Conservation (phyloP, 768 basidiomycete species). For the Ephemerocybe angulata region DNA sequence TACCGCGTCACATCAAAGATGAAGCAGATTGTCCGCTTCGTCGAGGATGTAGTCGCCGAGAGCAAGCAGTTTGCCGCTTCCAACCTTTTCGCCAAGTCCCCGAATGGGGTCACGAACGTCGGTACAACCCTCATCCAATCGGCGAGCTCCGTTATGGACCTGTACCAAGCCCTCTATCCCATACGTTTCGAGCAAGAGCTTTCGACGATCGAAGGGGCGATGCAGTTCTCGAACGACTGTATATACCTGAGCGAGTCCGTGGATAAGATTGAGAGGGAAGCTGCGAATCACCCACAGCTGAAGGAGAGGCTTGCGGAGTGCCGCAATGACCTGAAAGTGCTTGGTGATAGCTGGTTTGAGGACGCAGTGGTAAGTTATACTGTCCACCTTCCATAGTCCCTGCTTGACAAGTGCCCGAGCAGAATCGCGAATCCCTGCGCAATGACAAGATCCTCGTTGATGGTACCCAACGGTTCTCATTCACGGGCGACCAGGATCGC, state of each 20-base stretch:
- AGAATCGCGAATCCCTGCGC: conserved; percentile 49
- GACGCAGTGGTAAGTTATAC: conserved; percentile 55
- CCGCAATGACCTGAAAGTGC: conserved; percentile 43
- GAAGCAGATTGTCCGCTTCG: conserved; percentile 49
- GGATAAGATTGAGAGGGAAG: conserved; percentile 33
- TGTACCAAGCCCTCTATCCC: conserved; percentile 79
- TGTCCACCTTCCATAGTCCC: not conserved
- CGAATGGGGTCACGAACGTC: conserved; percentile 31
- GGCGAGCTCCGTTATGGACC: conserved; percentile 64
- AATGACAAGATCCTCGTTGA: conserved; percentile 45
- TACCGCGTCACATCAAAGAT: conserved; percentile 60
- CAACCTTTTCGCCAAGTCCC: conserved; percentile 41
- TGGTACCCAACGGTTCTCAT: conserved; percentile 61
- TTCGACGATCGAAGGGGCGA: conserved; percentile 47
- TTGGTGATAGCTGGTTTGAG: conserved; percentile 70
- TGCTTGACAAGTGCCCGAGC: not conserved
- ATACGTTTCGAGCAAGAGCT: conserved; percentile 50
- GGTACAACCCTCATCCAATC: conserved; percentile 60
- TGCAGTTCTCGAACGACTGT: conserved; percentile 84
- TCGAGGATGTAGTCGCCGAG: conserved; percentile 64
- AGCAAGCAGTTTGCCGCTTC: conserved; percentile 60
- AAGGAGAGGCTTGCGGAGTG: conserved; percentile 52
- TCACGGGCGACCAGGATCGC: conserved; percentile 66
- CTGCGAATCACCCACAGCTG: conserved; percentile 25
- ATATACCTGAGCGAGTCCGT: conserved; percentile 59